Evolutionary conservation across 2,329 filamentous ascomycete genomes (phyloP).

Genomic region (Neurospora crassa): DNA sequence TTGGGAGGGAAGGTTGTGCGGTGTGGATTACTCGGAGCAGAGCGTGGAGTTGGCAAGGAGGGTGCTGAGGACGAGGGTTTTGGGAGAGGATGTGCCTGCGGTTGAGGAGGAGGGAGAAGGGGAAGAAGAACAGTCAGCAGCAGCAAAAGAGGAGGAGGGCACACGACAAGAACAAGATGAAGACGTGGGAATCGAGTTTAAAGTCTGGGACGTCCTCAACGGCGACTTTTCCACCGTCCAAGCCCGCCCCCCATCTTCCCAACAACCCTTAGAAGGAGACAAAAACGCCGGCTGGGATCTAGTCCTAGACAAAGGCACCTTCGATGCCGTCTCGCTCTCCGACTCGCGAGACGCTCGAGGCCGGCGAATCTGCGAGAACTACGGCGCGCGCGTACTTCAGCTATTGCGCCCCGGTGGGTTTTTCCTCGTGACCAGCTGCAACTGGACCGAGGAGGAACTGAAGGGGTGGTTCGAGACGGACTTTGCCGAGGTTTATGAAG

Average conservation of each 20-base stretch:
- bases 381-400: conserved; percentile 56
- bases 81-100: conserved; percentile 7
- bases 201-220: conserved; percentile 54
- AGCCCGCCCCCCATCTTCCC: neutral
- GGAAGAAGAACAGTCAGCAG: conserved; percentile 9
- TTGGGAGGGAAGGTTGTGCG: conserved; percentile 64
- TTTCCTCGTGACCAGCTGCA: conserved; percentile 87
- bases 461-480: conserved; percentile 61
- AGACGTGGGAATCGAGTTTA: conserved; percentile 29
- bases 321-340: conserved; percentile 83
- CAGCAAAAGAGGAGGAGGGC: conserved; percentile 11
- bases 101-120: conserved; percentile 15
- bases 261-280: conserved; percentile 1
- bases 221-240: conserved; percentile 29
- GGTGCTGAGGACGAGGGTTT: conserved; percentile 37
- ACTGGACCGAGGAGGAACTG: conserved; percentile 92
- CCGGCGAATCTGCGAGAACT: conserved; percentile 61
- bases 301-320: conserved; percentile 95
- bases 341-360: conserved; percentile 42
- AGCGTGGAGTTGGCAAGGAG: conserved; percentile 65
- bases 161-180: conserved; percentile 4
- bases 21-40: conserved; percentile 75
- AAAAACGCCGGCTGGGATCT: conserved; percentile 62
- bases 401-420: conserved; percentile 64
- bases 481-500: conserved; percentile 15